phyloP scores from a whole-genome alignment of 2,329 filamentous ascomycete genomes.

The Microsporum ferrugineum region DNA sequence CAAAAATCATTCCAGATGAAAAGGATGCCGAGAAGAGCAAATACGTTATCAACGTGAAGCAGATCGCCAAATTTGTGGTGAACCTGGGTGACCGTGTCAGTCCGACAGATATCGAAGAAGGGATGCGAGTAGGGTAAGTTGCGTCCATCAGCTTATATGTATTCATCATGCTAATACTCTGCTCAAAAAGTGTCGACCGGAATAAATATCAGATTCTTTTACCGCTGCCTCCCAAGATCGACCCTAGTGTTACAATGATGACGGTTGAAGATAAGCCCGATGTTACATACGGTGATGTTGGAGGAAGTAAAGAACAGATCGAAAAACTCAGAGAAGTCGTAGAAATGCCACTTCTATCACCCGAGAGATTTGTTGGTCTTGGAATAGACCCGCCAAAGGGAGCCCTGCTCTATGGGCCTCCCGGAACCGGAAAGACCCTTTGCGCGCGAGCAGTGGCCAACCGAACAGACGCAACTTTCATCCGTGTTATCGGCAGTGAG shows the following conservation, averaged over 20 bases:
- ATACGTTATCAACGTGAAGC: slow-evolving; percentile 99
- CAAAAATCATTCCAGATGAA: slow-evolving; percentile 96
- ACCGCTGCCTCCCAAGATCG: slow-evolving; percentile 93
- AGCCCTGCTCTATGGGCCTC: slow-evolving; percentile 88
- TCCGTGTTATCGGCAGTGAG: slow-evolving; percentile 94
- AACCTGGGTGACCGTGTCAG: slow-evolving; percentile 93
- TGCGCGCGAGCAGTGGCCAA: slow-evolving; percentile 96
- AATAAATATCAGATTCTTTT: slow-evolving; percentile 99
- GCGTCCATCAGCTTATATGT: neutral
- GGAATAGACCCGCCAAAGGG: slow-evolving; percentile 98
- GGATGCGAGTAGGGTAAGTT: slow-evolving; percentile 79
- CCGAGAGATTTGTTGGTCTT: slow-evolving; percentile 95
- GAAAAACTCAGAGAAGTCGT: slow-evolving; percentile 98
- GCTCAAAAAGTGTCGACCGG: slow-evolving; percentile 59
- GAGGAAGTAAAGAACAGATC: slow-evolving; percentile 98
- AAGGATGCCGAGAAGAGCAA: slow-evolving; percentile 96
- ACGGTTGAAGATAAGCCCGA: slow-evolving; percentile 99
- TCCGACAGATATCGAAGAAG: slow-evolving; percentile 97
- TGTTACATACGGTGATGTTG: slow-evolving; percentile 96
- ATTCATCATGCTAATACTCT: neutral
- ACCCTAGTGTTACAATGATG: slow-evolving; percentile 99
- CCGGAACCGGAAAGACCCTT: slow-evolving; percentile 97
- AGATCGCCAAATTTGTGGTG: slow-evolving; percentile 98
- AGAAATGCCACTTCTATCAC: slow-evolving; percentile 92
- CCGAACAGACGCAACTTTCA: slow-evolving; percentile 95